Base-by-base conservation (phyloP, 331 rosid species). In the Phaseolus coccineus region DNA sequence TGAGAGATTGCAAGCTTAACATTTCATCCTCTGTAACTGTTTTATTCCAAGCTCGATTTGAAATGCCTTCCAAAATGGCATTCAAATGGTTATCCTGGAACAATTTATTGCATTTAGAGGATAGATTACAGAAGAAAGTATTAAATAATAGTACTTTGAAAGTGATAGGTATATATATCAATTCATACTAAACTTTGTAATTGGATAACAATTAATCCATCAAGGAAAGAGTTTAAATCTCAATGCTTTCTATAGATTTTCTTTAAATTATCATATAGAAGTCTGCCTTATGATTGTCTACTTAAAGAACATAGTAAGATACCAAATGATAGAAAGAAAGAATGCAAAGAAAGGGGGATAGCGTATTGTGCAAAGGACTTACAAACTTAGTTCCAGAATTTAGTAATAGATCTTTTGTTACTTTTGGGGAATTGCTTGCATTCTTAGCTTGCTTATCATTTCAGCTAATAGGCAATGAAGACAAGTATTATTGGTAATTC, bases 51-150 rank as follows among this genome's bases (percentile, higher is more conserved):
- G 91, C 87, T 55, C 88, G 88, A 59, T 65, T 77, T 69, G 87
- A 91, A 73, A 92, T 88, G 79, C 91, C 97, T 82, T 86, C 97
- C 85, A 92, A 89, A 85, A 92, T 86, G 73, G 87, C 78, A 67
- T 82, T 84, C 74, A 92, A 77, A 84, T 81, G 86, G 71, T 86
- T 73, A 77, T 89, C 96, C 99, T 95, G 90, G 80, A 85, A 91
- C 59, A 74, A 73, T 77, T 52, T 52, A 77, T 39, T 10, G 46
- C 66, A 48, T 78, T 74, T 71, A 71, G 88, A 64, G 58, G 53
- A 84, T 65, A 69, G 5, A 68, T 50, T 52, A 61, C 14, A 72
- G 16, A 81, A 33, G 27, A 67, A 57, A 48, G 27, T 58, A 52
- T 69, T 52, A 35, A 53, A 53, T 5, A 52, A 24, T 50, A 64